Evolutionary conservation across 352 stramenopile species (phyloP), one percentile per base, ranked within the genome.

Genomic region (Plasmopara muralis): DNA sequence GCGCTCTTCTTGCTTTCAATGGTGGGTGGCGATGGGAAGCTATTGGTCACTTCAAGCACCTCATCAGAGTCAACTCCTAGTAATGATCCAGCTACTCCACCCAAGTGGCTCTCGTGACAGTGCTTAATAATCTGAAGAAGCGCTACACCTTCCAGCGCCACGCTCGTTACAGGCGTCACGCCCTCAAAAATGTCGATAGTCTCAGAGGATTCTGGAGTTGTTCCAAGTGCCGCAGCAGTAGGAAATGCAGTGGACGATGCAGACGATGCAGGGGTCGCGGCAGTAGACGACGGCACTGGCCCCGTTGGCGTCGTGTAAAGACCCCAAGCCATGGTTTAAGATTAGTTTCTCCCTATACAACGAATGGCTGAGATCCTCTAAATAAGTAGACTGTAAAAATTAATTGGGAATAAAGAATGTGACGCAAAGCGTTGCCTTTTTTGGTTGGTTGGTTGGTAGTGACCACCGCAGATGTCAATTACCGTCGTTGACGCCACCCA

Each of bases 71-170:
- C 90, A 53, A 99, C 76, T 31, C 97, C 97, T 9, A 99, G 74
- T 30, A 99, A 82, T 34, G 94, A 98, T 16, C 97, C 97, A 14
- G 95, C 89, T 25, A 98, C 95, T 56, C 95, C 89, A 25, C 81
- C 68, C 0, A 95, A 95, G 34, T 97, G 74, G 47, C 85, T 96
- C 64, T 99, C 95, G 57, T 98, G 90, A 72, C 96, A 99, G 66
- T 99, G 97, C 77, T 99, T 99, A 67, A 99, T 93, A 66, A 97
- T 93, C 77, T 97, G 91, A 40, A 97, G 68, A 59, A 97, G 68
- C 44, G 82, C 83, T 13, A 92, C 79, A 41, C 83, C 83, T 40
- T 94, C 83, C 44, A 94, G 68, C 62, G 87, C 70, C 18, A 94
- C 79, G 38, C 48, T 64, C 28, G 81, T 72, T 14, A 91, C 74